These are phyloP conservation scores for Onygenales sp. DNA, from an alignment of 2,329 filamentous ascomycete genomes.

Conservation along the genomic window DNA sequence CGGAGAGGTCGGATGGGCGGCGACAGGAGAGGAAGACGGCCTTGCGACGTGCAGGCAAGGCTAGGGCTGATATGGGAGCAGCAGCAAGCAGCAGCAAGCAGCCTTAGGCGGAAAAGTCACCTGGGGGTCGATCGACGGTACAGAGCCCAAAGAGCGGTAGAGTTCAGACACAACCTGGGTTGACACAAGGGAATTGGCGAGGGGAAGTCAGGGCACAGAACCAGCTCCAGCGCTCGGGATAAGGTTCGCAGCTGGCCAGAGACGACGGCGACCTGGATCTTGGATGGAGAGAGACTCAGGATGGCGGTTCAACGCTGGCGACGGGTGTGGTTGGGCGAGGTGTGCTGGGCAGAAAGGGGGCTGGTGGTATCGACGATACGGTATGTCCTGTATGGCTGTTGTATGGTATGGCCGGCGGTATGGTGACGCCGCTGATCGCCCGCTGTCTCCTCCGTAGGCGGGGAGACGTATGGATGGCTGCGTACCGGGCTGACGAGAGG, in stretches of 20 bases:
- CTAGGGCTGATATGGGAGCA: neutral
- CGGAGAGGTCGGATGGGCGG: neutral
- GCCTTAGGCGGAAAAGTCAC: slow-evolving; percentile 1
- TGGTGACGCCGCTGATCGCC: too few relatives aligned
- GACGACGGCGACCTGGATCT: neutral
- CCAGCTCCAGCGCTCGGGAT: slow-evolving; percentile 1
- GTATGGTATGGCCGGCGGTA: too few relatives aligned
- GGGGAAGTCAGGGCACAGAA: neutral
- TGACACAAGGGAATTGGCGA: slow-evolving; percentile 1
- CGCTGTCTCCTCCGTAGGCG: too few relatives aligned
- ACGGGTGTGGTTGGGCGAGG: too few relatives aligned
- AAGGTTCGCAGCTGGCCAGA: neutral
- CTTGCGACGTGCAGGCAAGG: neutral
- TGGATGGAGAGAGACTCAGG: neutral
- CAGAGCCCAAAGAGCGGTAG: neutral
- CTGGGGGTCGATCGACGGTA: neutral
- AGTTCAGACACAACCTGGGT: neutral
- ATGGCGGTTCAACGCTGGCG: neutral
- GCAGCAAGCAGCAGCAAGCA: neutral
- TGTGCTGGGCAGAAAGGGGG: neutral
- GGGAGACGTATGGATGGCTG: too few relatives aligned
- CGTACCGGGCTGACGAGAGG: too few relatives aligned
- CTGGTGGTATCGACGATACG: neutral
- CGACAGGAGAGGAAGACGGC: neutral
- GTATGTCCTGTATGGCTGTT: neutral